Conservation (phyloP, 257 asterid genomes). For the Gentiana macrophylla region DNA sequence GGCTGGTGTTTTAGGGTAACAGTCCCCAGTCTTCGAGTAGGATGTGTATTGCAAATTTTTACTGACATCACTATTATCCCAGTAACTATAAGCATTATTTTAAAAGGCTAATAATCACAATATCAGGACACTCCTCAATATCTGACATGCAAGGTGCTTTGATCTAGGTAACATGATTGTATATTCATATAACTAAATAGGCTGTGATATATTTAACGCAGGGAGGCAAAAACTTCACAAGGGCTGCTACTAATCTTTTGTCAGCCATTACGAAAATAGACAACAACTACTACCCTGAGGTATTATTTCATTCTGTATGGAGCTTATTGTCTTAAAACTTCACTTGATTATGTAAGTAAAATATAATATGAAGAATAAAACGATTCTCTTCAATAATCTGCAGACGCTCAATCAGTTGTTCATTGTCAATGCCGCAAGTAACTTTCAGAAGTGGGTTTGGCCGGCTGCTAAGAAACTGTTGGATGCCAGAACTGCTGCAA, state of each 20-base stretch:
- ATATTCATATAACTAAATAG: too few species aligned
- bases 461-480: conserved; percentile 89
- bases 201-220: conserved; percentile 8
- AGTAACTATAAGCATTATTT: not conserved
- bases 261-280: conserved; percentile 66
- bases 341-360: too few species aligned
- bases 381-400: conserved; percentile 2
- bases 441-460: conserved; percentile 53
- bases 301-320: conserved; percentile 10
- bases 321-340: too few species aligned
- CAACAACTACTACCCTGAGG: conserved; percentile 78
- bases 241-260: conserved; percentile 63
- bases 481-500: conserved; percentile 69
- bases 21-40: not conserved
- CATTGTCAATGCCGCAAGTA: conserved; percentile 62
- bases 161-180: too few species aligned
- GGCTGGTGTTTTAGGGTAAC: not conserved
- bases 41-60: too few species aligned
- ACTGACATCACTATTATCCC: not conserved
- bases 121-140: too few species aligned
- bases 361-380: too few species aligned
- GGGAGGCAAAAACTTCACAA: conserved; percentile 65
- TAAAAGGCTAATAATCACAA: too few species aligned
- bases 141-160: too few species aligned
- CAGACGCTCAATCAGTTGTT: conserved; percentile 64